A percentile compares a stretch with the other conserved stretches of the same genome.
Evolutionary conservation across 2,329 filamentous ascomycete species (phyloP).

Genomic region (Alternaria tenuissima): DNA sequence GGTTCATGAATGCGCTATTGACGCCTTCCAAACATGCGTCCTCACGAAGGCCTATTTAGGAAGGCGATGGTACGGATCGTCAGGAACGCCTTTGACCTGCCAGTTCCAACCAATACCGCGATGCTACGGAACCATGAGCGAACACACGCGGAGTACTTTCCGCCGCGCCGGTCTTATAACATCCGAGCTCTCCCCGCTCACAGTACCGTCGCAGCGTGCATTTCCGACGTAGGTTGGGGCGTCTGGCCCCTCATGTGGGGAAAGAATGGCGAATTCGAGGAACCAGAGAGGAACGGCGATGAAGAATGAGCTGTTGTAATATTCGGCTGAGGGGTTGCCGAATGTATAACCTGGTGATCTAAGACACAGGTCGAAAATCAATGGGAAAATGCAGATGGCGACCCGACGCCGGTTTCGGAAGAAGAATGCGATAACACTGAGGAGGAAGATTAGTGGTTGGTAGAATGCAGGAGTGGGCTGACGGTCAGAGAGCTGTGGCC

Average conservation of each 20-base stretch:
- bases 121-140: conserved; percentile 7
- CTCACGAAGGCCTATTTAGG: neutral
- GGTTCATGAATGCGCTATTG: neutral
- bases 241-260: conserved; percentile 1
- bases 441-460: neutral
- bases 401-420: neutral
- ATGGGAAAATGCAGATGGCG: neutral
- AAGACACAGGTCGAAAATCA: neutral
- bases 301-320: conserved; percentile 13
- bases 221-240: conserved; percentile 7
- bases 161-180: neutral
- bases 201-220: neutral
- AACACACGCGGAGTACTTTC: neutral
- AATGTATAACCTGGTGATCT: conserved; percentile 11
- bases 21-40: neutral
- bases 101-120: conserved; percentile 13
- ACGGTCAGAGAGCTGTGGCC: neutral
- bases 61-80: neutral
- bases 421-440: neutral
- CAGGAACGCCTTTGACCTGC: conserved; percentile 11
- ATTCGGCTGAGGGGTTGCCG: conserved; percentile 9
- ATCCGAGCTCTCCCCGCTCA: neutral
- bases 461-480: neutral
- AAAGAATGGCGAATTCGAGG: conserved; percentile 12
- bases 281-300: conserved; percentile 14